A percentile compares a stretch with the other conserved stretches of the same genome.
Conservation (phyloP, 2,329 filamentous ascomycete species). For the Sclerotinia borealis region DNA sequence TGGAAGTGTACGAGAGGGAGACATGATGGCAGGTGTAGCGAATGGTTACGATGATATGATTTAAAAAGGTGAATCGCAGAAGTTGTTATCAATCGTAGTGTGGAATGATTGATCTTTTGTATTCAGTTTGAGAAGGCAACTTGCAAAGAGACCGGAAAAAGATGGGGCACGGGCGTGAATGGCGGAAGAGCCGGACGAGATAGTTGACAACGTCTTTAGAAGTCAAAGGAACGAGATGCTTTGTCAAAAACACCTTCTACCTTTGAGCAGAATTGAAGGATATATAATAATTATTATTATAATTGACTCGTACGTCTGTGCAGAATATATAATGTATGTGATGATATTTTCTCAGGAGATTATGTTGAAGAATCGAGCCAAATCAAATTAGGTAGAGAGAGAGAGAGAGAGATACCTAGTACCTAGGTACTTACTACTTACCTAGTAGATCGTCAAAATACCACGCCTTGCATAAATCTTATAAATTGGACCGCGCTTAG, state of each 20-base stretch:
- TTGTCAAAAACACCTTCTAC: no score
- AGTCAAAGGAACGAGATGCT: no score
- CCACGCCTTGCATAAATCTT: no score
- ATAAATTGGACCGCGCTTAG: no score
- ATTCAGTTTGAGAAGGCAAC: constrained; percentile 1
- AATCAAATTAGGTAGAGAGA: neutral
- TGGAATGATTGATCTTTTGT: neutral
- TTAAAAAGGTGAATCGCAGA: neutral
- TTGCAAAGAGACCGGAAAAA: neutral
- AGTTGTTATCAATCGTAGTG: neutral
- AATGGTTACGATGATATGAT: neutral
- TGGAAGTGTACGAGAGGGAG: constrained; percentile 78
- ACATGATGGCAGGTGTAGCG: constrained; percentile 36
- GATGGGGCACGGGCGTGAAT: neutral
- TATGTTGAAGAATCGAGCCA: neutral
- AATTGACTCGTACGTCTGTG: neutral
- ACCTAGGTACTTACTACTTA: no score
- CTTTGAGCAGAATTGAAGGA: no score
- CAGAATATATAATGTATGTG: no score
- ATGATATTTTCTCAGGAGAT: constrained; percentile 5
- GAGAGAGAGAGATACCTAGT: no score
- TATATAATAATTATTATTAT: no score
- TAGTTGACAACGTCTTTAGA: neutral
- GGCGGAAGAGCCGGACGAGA: constrained; percentile 1
- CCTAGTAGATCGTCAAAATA: no score